A percentile compares a stretch with the other conserved stretches of the same genome.
Evolutionary conservation across 352 stramenopile genomes (phyloP).

Genomic region (Globisporangium acanthophoron): DNA sequence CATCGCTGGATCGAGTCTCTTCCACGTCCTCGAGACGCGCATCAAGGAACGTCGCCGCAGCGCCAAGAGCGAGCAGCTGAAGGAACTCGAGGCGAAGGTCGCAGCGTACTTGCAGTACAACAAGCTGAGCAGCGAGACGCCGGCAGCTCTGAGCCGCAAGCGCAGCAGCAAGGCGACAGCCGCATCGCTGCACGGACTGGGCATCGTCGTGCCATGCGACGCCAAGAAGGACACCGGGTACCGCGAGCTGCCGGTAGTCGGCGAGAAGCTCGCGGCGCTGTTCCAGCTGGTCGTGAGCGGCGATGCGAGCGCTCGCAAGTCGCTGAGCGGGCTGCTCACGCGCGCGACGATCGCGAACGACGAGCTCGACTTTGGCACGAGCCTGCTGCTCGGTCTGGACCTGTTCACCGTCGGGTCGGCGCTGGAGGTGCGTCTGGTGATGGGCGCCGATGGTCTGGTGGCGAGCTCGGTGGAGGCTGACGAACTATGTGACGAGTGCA

Average conservation of each 20-base stretch:
- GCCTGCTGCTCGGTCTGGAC: conserved; percentile 54
- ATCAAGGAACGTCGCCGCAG: neutral
- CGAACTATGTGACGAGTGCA: neutral
- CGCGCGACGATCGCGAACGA: conserved; percentile 63
- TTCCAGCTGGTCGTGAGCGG: conserved; percentile 19
- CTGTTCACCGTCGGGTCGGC: conserved; percentile 35
- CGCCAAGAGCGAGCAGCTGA: neutral
- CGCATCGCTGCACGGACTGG: conserved; percentile 31
- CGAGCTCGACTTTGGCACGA: conserved; percentile 66
- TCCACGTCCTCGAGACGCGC: conserved; percentile 29
- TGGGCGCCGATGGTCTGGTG: neutral
- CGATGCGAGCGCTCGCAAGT: conserved; percentile 21
- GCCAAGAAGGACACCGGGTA: conserved; percentile 45
- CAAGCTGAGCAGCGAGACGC: conserved; percentile 5
- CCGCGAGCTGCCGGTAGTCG: conserved; percentile 39
- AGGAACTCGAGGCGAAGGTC: conserved; percentile 2
- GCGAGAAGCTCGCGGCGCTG: conserved; percentile 26
- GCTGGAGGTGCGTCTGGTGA: conserved; percentile 20
- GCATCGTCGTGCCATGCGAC: conserved; percentile 49
- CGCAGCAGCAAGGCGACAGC: conserved; percentile 26
- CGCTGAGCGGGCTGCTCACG: conserved; percentile 48
- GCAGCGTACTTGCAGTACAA: neutral
- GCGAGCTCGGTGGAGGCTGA: neutral
- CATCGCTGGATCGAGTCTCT: conserved; percentile 28
- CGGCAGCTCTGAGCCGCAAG: conserved; percentile 17